Evolutionary conservation across 352 stramenopile species (phyloP), one percentile per base, ranked within the genome.

Genomic region (Phytophthora litchii): DNA sequence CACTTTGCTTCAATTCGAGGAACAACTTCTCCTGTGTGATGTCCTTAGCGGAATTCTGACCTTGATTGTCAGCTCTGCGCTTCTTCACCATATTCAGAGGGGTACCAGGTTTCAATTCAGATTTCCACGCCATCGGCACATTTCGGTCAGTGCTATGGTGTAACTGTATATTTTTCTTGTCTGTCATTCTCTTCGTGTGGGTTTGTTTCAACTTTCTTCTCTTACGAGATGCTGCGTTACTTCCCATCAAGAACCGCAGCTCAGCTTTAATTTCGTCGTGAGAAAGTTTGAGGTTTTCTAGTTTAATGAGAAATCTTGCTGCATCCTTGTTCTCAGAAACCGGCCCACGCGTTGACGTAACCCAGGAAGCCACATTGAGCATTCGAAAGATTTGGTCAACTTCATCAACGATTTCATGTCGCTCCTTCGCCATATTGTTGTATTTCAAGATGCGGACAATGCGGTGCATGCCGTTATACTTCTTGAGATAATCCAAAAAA

Each of bases 351-450:
- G 23, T 27, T 27, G 23, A 3, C 14, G 11, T 19, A 7, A 40
- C 17, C 12, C 12, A 40, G 1, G 53, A 60, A 19, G 56, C 37
- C 1, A 75, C 17, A 21, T 60, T 58, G 2, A 75, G 54, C 34
- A 75, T 29, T 35, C 47, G 51, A 21, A 75, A 64, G 9, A 72
- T 16, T 25, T 54, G 56, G 31, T 75, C 67, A n/a, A 74, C 59
- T 12, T 71, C 60, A 44, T 62, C 46, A 11, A 67, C 44, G n/a
- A 70, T 27, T 4, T 48, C 14, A 0, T 48, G 45, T 8, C 68
- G 21, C 17, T 74, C 49, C 4, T 64, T 42, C 46, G 56, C 64
- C 66, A 75, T 45, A n/a, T 31, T 20, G 4, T 25, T 43, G 44
- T 41, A 31, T 29, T 56, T 41, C 12, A 53, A 45, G 6, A 67